Evolutionary conservation across 106 monocot species (phyloP).

Genomic region (Platanthera zijinensis): DNA sequence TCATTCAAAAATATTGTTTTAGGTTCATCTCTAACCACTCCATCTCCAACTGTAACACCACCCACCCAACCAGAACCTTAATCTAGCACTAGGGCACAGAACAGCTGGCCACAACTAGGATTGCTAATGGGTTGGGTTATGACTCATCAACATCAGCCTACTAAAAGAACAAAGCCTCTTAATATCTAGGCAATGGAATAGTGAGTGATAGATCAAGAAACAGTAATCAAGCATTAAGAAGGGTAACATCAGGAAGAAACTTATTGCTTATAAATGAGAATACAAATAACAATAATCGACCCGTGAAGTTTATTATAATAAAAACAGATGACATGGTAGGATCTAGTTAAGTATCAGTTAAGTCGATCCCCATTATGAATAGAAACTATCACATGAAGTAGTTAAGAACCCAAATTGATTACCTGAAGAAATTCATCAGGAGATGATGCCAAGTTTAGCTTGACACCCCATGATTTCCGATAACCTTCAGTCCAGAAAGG

Average conservation of each 20-base stretch:
- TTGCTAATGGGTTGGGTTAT: too few relatives aligned
- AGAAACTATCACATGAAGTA: not conserved
- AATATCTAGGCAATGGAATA: not conserved
- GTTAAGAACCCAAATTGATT: not conserved
- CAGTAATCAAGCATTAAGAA: not conserved
- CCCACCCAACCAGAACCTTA: too few relatives aligned
- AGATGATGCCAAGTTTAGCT: slow-evolving; percentile 64
- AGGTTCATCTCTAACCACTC: too few relatives aligned
- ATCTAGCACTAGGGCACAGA: too few relatives aligned
- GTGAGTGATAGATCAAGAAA: not conserved
- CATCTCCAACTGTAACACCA: too few relatives aligned
- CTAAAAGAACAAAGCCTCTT: not conserved
- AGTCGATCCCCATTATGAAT: too few relatives aligned
- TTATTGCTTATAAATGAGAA: not conserved
- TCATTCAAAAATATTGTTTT: too few relatives aligned
- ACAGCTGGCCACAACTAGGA: too few relatives aligned
- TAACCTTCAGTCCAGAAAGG: slow-evolving; percentile 77
- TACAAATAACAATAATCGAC: not conserved
- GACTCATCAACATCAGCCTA: too few relatives aligned
- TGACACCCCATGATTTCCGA: slow-evolving; percentile 81
- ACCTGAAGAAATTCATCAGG: slow-evolving; percentile 83
- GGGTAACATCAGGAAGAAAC: not conserved
- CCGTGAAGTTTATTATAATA: not conserved
- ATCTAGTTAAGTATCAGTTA: too few relatives aligned
- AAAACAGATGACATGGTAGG: not conserved